phyloP scores from a whole-genome alignment of 352 stramenopile species.

The Globisporangium canariense region DNA sequence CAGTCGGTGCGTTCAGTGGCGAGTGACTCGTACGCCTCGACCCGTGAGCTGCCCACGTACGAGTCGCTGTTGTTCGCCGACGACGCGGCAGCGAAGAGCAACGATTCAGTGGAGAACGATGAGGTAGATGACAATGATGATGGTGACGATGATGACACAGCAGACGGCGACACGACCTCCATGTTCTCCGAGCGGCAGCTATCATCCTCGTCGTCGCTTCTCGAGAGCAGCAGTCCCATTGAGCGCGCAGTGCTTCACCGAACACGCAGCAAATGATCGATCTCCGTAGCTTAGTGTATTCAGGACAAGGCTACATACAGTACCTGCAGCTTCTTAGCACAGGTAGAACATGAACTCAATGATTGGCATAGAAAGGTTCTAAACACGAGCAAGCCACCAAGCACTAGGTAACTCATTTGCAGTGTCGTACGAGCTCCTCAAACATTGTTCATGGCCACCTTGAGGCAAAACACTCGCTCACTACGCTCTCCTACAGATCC shows the following conservation, averaged over 20 bases:
- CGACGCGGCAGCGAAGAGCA: slow-evolving; percentile 1
- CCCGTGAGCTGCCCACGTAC: slow-evolving; percentile 14
- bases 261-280: neutral
- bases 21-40: slow-evolving; percentile 33
- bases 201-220: neutral
- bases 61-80: slow-evolving; percentile 18
- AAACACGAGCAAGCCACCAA: neutral
- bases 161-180: neutral
- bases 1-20: slow-evolving; percentile 16
- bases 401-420: neutral
- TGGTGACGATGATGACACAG: slow-evolving; percentile 15
- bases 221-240: neutral
- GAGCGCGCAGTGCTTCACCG: neutral
- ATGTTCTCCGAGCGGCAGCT: neutral
- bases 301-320: neutral
- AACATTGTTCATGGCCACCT: neutral
- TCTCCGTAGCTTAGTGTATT: no score
- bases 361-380: no score
- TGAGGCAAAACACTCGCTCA: neutral
- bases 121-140: slow-evolving; percentile 21
- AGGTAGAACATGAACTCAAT: neutral
- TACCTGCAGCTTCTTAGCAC: neutral
- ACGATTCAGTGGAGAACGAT: slow-evolving; percentile 17
- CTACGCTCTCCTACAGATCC: slow-evolving; percentile 43
- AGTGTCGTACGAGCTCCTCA: neutral